Base-by-base conservation (phyloP, 805 yeast species). In the Geotrichum ghanense region DNA sequence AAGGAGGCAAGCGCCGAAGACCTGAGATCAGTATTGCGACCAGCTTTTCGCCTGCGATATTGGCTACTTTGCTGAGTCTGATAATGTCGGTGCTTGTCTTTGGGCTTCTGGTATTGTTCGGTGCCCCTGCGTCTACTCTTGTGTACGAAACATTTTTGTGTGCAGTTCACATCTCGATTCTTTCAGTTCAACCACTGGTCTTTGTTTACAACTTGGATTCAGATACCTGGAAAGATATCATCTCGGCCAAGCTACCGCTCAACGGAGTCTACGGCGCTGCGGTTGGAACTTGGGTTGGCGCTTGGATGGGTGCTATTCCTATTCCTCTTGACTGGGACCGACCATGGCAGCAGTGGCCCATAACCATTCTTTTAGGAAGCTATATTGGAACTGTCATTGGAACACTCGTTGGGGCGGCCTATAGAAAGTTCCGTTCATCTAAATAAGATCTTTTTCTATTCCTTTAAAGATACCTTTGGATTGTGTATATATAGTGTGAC, bases 241-340 rank as follows among this genome's bases (percentile, higher is more conserved):
- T 58, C 22, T 51, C 66, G 24, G 53, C 59, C 37, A 41, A 55
- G 47, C 48, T 57, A 21, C 59, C 62, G 10, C 47, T 56, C 37
- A 50, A 57, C 43, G 56, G 52, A 42, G 55, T 68, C n/a, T 71
- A 68, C 46, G 57, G 64, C 26, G 67, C 67, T 2, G 56, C 71
- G 3, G 45, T 71, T 9, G 76, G 75, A 3, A 63, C 70, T 0
- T 52, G 70, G 35, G 35, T 82, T 9, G 95, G 96, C 1, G 78
- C 89, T 4, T 90, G 97, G 97, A 53, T 87, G 1, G 97, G 97
- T 14, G 95, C 90, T 2, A 63, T 85, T 31, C 97, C 95, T 1
- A 88, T 92, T 49, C 97, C 97, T 0, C 70, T 92, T 49, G 98
- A 90, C 63, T 90, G 98, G 98, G 98, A 90, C 61, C 73, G 97